These are phyloP conservation scores for Cyberlindnera mississippiensis DNA, from an alignment of 805 yeast genomes.

Conservation along the genomic window DNA sequence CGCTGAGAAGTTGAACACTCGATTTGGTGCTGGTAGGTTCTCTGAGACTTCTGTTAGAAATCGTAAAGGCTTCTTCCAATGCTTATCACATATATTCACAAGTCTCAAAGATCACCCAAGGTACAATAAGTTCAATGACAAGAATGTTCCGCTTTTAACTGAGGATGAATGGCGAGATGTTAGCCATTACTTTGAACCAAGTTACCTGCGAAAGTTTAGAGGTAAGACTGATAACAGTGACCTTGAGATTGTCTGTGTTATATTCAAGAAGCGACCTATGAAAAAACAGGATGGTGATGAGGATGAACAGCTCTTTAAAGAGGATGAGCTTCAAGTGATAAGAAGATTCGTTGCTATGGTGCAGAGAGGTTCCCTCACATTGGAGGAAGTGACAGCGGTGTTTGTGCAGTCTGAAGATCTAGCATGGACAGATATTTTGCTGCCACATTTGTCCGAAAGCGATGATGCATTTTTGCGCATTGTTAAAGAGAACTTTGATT, in stretches of 20 bases:
- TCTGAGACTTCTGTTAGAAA: conserved; percentile 18
- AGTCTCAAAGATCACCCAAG: conserved; percentile 6
- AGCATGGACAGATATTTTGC: conserved; percentile 5
- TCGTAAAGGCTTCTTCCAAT: conserved; percentile 18
- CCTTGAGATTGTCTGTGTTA: conserved; percentile 10
- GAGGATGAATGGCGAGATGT: conserved; percentile 12
- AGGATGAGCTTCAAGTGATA: conserved; percentile 3
- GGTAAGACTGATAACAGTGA: conserved; percentile 15
- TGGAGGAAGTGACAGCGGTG: conserved; percentile 10
- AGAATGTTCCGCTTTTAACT: conserved; percentile 7
- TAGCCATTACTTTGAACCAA: conserved; percentile 12
- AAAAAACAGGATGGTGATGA: conserved; percentile 3
- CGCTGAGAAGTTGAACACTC: conserved; percentile 9
- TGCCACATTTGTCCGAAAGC: conserved; percentile 1
- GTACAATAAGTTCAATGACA: conserved; percentile 7
- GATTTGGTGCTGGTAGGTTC: conserved; percentile 9
- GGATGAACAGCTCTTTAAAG: not conserved
- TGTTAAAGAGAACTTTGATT: conserved; percentile 8
- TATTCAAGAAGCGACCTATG: conserved; percentile 16
- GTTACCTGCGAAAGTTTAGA: conserved; percentile 16
- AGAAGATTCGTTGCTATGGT: conserved; percentile 6
- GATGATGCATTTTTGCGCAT: conserved; percentile 4
- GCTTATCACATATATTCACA: conserved; percentile 13
- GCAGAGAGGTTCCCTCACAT: conserved; percentile 5
- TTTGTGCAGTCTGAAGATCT: conserved; percentile 8